Base-by-base conservation (phyloP, 2,329 filamentous ascomycete genomes). In the Pyricularia pennisetigena region DNA sequence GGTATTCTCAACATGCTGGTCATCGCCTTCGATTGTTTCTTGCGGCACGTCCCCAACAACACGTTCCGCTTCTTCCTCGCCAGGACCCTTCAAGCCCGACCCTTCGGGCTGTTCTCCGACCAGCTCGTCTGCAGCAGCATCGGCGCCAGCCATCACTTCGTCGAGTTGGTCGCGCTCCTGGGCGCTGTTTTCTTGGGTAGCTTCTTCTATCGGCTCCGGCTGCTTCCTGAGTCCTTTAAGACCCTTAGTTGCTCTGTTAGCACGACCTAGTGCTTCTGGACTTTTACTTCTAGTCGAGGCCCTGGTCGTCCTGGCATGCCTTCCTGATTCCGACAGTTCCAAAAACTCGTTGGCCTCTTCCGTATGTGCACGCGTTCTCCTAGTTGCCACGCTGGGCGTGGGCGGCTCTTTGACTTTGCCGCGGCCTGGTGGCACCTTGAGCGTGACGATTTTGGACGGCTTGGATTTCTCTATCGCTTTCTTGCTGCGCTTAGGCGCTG, bases 311-410 rank as follows among this genome's bases (percentile, higher is more conserved):
- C 80, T 80, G 24, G 81, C 82, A 71, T 89, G 86, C 68, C 80
- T 82, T n/a, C 87, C 87, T 8, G 87, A 89, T 72, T 81, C 85
- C 6, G 86, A 85, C 16, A 89, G 78, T 72, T 88, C 85, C 4
- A 88, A 75, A 7, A 88, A 81, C 62, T 87, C 84, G 32, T 84
- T 82, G 0, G 80, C 79, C 64, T 87, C 85, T 63, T 83, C 85
- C 3, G 85, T 86, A 68, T 78, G 81, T 20, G 83, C 84, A 35
- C 86, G 79, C 12, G 86, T 87, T 72, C 84, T 79, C 41, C 85
- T 80, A 57, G 81, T 80, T 1, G 72, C 70, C 9, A 72, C 67
- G 1, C 73, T 35, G 69, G 73, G 28, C 71, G 71, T 4, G 70
- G 54, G 73, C 71, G 29, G 72, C 57, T 64, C 68, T 35, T 57